These are phyloP conservation scores for Nepenthes gracilis DNA, from an alignment of 148 eudicot genomes.

Conservation along the genomic window DNA sequence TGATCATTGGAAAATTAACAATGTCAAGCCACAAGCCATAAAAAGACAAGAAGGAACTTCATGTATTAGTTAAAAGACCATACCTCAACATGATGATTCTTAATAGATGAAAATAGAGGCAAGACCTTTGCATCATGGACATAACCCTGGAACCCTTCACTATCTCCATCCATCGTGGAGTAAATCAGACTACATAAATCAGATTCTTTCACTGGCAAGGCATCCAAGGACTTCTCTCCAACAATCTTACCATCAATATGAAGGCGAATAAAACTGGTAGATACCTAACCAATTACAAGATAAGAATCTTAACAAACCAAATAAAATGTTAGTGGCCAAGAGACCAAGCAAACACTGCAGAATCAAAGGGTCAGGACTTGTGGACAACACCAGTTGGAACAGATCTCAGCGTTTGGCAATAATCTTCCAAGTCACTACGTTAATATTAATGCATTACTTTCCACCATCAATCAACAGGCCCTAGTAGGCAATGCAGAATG, in stretches of 20 bases:
- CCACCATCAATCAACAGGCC: no score
- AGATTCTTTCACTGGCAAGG: conserved; percentile 13
- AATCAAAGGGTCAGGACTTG: neutral
- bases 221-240: conserved; percentile 37
- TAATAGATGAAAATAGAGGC: conserved; percentile 20
- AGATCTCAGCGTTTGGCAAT: no score
- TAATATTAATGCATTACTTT: no score
- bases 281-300: conserved; percentile 29
- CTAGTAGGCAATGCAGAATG: no score
- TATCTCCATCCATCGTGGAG: conserved; percentile 26
- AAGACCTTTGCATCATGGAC: conserved; percentile 38
- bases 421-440: no score
- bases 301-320: neutral
- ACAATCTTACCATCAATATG: conserved; percentile 52
- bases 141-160: conserved; percentile 34
- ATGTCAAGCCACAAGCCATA: neutral
- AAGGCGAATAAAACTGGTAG: conserved; percentile 35
- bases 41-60: neutral
- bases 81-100: conserved; percentile 49
- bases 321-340: neutral
- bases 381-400: no score
- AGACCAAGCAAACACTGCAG: neutral
- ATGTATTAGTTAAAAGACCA: conserved; percentile 1
- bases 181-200: conserved; percentile 22
- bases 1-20: conserved; percentile 4